Base-by-base conservation (phyloP, 306 rosid genomes). In the Phaseolus lunatus region DNA sequence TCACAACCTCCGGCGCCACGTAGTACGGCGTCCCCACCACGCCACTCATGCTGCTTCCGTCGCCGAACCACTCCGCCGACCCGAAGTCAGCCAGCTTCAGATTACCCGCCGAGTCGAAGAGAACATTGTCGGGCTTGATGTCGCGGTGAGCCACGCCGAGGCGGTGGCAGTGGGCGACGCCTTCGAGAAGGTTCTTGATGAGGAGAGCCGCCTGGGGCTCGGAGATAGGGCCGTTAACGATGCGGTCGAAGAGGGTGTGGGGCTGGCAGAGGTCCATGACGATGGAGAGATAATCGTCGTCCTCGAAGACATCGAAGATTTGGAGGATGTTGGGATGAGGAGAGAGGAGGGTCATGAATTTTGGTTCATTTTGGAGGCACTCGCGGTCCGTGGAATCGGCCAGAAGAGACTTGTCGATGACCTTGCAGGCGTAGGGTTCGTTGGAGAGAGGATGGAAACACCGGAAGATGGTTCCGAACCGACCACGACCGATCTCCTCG, bases 11-110 rank as follows among this genome's bases (percentile, higher is more conserved):
- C 15, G 97, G 98, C 12, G 96, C 91, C 5, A 95, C 91, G 3
- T 95, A 95, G n/a, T 92, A 95, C 29, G 97, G 99, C 81, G 97
- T 92, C 4, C 97, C 97, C 29, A 95, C 97, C 29, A 95, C 89
- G 0, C 97, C 97, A 11, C 33, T 86, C 83, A 83, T 72, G 37
- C 39, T 43, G 12, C 87, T 79, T 2, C 83, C 95, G 13, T 92
- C 88, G 0, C 79, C 77, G 22, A 86, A 84, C 97, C 96, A 92
- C 78, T 85, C 91, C 0, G 99, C 97, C 0, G 97, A 95, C 4
- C 99, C 99, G 26, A 95, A 95, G 20, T 95, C 99, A 0, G 89
- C 97, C 2, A 95, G 73, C 33, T 92, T 95, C 5, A 95, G 84
- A 43, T 65, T 83, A 7, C 81, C 81, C 5, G 45, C 49, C 0